Conservation (phyloP, 768 basidiomycete genomes). For the Hydnum rufescens region DNA sequence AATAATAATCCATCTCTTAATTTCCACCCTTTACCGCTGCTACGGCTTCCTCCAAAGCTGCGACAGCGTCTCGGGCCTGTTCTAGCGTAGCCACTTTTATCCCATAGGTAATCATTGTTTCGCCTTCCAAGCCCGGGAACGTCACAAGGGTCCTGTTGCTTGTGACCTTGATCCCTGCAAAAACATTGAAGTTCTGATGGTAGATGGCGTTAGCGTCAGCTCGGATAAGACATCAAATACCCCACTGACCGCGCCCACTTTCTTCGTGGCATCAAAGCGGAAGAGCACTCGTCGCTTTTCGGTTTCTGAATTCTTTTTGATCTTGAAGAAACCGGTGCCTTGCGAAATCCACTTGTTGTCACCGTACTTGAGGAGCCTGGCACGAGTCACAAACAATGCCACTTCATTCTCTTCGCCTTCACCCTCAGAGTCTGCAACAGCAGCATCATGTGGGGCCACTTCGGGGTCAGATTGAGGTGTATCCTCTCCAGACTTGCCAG, state of each 20-base stretch:
- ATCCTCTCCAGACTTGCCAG: background rate
- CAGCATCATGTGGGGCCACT: background rate
- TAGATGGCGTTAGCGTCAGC: background rate
- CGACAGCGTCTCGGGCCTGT: background rate
- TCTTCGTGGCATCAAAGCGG: slow-evolving; percentile 1
- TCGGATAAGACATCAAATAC: background rate
- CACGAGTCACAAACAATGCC: background rate
- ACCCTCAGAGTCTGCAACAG: background rate
- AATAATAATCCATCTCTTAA: background rate
- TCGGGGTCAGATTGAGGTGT: too few species aligned
- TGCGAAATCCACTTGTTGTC: slow-evolving; percentile 4
- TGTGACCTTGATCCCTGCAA: background rate
- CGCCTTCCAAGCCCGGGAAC: background rate
- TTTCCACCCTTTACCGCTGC: background rate
- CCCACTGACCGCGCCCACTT: slow-evolving; percentile 5
- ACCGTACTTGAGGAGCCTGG: slow-evolving; percentile 4
- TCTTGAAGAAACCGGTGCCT: slow-evolving; percentile 7
- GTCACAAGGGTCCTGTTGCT: background rate
- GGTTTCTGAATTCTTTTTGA: slow-evolving; percentile 8
- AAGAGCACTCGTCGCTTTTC: slow-evolving; percentile 7
- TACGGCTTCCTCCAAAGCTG: background rate
- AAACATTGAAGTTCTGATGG: background rate
- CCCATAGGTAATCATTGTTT: background rate
- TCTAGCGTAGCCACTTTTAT: background rate
- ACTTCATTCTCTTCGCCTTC: slow-evolving; percentile 9